Evolutionary conservation across 1,284 basidiomycete genomes (phyloP).

Genomic region (Vanrija sp.): DNA sequence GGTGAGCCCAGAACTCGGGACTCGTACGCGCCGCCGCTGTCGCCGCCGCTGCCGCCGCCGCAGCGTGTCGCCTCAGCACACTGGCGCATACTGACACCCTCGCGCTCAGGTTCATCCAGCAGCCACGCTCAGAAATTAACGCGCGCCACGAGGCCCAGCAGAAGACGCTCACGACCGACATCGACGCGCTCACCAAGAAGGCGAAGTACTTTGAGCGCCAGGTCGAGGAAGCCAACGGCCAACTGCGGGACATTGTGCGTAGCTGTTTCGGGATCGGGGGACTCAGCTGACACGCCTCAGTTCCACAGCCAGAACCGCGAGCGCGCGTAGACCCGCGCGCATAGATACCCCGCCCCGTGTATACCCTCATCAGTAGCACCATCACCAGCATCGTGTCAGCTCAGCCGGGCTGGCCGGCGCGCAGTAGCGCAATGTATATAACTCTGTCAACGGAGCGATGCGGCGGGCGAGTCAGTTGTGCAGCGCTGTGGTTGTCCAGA

Average conservation of each 20-base stretch:
- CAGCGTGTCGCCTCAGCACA: no score
- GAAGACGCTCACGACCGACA: constrained; percentile 75
- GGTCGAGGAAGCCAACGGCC: constrained; percentile 78
- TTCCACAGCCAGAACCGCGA: constrained; percentile 45
- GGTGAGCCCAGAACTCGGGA: background rate
- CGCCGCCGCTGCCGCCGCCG: no score
- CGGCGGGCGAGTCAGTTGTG: background rate
- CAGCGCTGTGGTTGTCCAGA: background rate
- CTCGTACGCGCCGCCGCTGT: background rate
- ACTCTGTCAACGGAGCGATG: no score
- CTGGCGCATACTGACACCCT: background rate
- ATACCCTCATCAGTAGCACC: background rate
- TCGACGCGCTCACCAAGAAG: constrained; percentile 67
- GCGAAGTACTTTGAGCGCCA: constrained; percentile 85
- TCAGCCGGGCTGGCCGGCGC: no score
- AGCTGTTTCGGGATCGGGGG: background rate
- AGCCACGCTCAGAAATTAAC: constrained; percentile 75
- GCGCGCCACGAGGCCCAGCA: constrained; percentile 67
- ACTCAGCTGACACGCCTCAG: constrained; percentile 22
- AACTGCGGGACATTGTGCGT: constrained; percentile 79
- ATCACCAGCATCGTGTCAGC: background rate
- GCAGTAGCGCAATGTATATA: no score
- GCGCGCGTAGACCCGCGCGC: background rate
- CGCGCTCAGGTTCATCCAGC: constrained; percentile 72
- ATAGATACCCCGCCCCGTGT: background rate